A percentile compares a stretch with the other conserved stretches of the same genome.
These are phyloP conservation scores for Huntiella moniliformis DNA, from an alignment of 2,329 filamentous ascomycete species.

Conservation along the genomic window DNA sequence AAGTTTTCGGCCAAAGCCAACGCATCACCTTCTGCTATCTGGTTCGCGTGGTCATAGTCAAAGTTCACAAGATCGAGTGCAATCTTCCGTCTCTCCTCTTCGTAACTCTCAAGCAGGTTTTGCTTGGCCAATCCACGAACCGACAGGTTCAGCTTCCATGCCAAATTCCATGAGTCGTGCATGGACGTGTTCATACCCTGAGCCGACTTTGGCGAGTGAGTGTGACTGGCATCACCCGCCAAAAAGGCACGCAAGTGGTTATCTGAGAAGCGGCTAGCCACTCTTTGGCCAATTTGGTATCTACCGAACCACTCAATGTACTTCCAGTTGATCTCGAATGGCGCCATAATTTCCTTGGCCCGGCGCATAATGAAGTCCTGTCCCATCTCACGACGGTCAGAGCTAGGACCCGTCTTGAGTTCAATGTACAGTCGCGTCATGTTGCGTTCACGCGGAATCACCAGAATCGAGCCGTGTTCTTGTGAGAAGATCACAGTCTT, in stretches of 20 bases:
- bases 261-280: slow-evolving; percentile 51
- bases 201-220: slow-evolving; percentile 52
- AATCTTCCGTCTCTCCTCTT: slow-evolving; percentile 42
- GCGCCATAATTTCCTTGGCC: slow-evolving; percentile 40
- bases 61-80: slow-evolving; percentile 40
- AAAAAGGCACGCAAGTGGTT: slow-evolving; percentile 44
- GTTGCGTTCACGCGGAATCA: slow-evolving; percentile 53
- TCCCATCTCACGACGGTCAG: slow-evolving; percentile 25
- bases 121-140: slow-evolving; percentile 37
- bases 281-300: slow-evolving; percentile 51
- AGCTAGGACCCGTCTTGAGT: slow-evolving; percentile 28
- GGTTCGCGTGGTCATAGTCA: slow-evolving; percentile 37
- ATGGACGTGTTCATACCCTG: slow-evolving; percentile 48
- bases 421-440: slow-evolving; percentile 47
- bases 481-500: slow-evolving; percentile 53
- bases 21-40: slow-evolving; percentile 42
- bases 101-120: slow-evolving; percentile 39
- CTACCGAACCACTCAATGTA: slow-evolving; percentile 53
- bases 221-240: slow-evolving; percentile 52
- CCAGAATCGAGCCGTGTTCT: slow-evolving; percentile 49
- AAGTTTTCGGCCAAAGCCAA: slow-evolving; percentile 49
- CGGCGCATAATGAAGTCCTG: slow-evolving; percentile 54
- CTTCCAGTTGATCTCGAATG: slow-evolving; percentile 38
- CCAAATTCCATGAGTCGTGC: slow-evolving; percentile 42
- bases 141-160: slow-evolving; percentile 32